Evolutionary conservation across 2,329 filamentous ascomycete genomes (phyloP).

Genomic region (Dryadomyces quercus-mongolicae): DNA sequence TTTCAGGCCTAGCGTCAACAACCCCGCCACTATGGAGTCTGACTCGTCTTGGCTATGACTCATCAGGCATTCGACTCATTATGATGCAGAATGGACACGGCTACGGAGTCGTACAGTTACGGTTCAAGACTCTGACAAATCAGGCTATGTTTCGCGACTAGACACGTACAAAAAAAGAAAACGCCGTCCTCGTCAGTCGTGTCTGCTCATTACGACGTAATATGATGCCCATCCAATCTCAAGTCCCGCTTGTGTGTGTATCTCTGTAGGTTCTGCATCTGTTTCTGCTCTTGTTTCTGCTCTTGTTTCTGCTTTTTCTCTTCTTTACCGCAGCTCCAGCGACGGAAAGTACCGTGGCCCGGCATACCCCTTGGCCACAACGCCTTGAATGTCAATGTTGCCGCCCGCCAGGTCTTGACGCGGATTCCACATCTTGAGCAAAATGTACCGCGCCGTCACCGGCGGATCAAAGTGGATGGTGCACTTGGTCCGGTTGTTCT

Average conservation of each 20-base stretch:
- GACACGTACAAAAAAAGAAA: too few relatives aligned
- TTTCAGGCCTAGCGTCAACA: neutral
- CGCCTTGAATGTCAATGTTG: constrained; percentile 84
- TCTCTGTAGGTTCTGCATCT: neutral
- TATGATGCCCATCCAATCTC: neutral
- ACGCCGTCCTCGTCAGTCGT: neutral
- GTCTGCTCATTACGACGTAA: neutral
- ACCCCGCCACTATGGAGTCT: neutral
- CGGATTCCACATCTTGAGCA: constrained; percentile 85
- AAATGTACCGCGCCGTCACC: constrained; percentile 68
- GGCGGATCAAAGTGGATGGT: constrained; percentile 77
- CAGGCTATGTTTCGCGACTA: neutral
- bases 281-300: neutral
- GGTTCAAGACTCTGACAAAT: too few relatives aligned
- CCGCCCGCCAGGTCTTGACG: constrained; percentile 41
- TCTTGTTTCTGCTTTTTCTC: neutral
- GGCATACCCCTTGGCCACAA: constrained; percentile 72
- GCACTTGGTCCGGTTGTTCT: constrained; percentile 70
- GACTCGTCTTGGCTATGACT: neutral
- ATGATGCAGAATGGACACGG: too few relatives aligned
- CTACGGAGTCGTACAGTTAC: too few relatives aligned
- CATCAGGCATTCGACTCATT: neutral
- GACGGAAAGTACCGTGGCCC: constrained; percentile 77
- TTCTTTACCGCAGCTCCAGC: constrained; percentile 41
- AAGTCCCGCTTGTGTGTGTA: too few relatives aligned